phyloP scores from a whole-genome alignment of 177 flowering plant genomes.

The Vitis hybrid region DNA sequence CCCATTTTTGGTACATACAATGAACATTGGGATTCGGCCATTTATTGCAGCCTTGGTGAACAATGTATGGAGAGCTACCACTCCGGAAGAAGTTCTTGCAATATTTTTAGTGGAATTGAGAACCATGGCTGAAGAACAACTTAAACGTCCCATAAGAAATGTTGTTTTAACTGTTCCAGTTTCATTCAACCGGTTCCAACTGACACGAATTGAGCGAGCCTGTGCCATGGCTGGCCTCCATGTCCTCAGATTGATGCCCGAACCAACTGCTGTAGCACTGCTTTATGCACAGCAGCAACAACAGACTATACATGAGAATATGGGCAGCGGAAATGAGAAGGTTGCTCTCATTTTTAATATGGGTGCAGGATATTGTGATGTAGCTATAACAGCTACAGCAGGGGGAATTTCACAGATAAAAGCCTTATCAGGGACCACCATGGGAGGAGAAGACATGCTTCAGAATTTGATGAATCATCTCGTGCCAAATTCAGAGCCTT shows the following conservation, averaged over 20 bases:
- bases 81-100: slow-evolving; percentile 90
- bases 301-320: slow-evolving; percentile 50
- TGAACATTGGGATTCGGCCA: slow-evolving; percentile 82
- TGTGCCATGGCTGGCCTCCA: slow-evolving; percentile 96
- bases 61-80: slow-evolving; percentile 81
- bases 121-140: slow-evolving; percentile 66
- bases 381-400: slow-evolving; percentile 77
- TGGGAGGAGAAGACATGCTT: slow-evolving; percentile 89
- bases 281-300: slow-evolving; percentile 88
- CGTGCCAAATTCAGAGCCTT: slow-evolving; percentile 49
- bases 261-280: slow-evolving; percentile 89
- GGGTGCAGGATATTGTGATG: slow-evolving; percentile 92
- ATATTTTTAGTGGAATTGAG: slow-evolving; percentile 73
- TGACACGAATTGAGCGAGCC: slow-evolving; percentile 77
- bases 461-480: slow-evolving; percentile 73
- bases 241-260: slow-evolving; percentile 86
- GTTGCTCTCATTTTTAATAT: slow-evolving; percentile 77
- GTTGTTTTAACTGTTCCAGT: slow-evolving; percentile 82
- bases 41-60: slow-evolving; percentile 90
- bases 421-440: slow-evolving; percentile 60
- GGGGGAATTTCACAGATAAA: slow-evolving; percentile 95
- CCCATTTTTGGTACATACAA: slow-evolving; percentile 82
- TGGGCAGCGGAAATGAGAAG: slow-evolving; percentile 82
- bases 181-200: slow-evolving; percentile 83
- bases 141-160: slow-evolving; percentile 61